These are phyloP conservation scores for Cucurbitaria berberidis DNA, from an alignment of 2,329 filamentous ascomycete species.

Conservation along the genomic window DNA sequence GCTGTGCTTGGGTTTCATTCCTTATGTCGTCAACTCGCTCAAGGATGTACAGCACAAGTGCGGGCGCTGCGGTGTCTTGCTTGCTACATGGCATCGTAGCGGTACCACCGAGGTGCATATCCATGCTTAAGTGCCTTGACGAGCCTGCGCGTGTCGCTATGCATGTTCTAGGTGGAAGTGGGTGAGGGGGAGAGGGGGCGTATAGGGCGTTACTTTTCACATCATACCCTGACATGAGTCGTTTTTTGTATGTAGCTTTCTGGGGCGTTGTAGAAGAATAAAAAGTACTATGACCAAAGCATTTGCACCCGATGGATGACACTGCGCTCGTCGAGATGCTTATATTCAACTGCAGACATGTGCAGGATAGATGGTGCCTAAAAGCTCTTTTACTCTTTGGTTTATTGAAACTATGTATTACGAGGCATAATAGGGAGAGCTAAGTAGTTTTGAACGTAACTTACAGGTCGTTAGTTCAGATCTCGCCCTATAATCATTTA, in stretches of 20 bases:
- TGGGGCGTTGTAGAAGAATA: not conserved
- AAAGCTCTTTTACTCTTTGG: no score
- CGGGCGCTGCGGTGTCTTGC: conserved; percentile 52
- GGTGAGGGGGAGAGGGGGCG: not conserved
- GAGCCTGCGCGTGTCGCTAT: not conserved
- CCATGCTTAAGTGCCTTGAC: conserved; percentile 32
- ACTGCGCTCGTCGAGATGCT: not conserved
- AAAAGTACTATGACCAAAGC: not conserved
- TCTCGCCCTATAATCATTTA: no score
- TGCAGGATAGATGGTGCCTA: no score
- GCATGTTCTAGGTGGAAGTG: not conserved
- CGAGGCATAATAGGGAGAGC: no score
- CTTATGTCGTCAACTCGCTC: conserved; percentile 55
- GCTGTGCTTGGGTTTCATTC: conserved; percentile 56
- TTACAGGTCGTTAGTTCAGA: no score
- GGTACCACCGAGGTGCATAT: conserved; percentile 55
- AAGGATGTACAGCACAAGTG: conserved; percentile 60
- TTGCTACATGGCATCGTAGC: conserved; percentile 58
- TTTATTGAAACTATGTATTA: no score
- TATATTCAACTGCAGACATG: not conserved
- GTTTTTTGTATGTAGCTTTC: not conserved
- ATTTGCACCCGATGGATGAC: not conserved
- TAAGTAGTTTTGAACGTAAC: no score
- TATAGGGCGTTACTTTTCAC: not conserved
- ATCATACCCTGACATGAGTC: conserved; percentile 2